A percentile compares a stretch with the other conserved stretches of the same genome.
phyloP scores from a whole-genome alignment of 352 stramenopile species.

The Phytophthora pini region DNA sequence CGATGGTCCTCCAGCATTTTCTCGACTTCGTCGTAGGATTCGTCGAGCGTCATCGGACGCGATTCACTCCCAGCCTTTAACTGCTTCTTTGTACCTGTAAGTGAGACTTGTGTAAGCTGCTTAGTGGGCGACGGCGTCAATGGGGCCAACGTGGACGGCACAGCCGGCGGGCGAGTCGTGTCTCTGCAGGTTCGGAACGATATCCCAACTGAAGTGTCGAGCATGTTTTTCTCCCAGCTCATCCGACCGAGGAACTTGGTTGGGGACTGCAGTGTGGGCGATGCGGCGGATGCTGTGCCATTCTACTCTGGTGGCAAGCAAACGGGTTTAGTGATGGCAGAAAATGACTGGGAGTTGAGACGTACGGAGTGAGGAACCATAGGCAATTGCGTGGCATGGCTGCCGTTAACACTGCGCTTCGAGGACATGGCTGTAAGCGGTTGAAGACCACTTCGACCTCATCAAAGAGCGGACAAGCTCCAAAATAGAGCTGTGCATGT shows the following conservation, averaged over 20 bases:
- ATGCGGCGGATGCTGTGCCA: conserved; percentile 3
- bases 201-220: conserved; percentile 34
- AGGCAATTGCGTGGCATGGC: conserved; percentile 12
- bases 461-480: background rate
- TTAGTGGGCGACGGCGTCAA: conserved; percentile 10
- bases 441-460: background rate
- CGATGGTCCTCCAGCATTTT: conserved; percentile 55
- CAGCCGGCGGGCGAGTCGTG: background rate
- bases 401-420: conserved; percentile 1
- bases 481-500: conserved; percentile 13
- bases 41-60: conserved; percentile 43
- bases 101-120: background rate
- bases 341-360: background rate
- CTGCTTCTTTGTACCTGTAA: conserved; percentile 13
- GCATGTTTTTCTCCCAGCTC: conserved; percentile 61
- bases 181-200: conserved; percentile 9
- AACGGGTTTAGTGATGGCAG: background rate
- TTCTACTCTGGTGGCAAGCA: conserved; percentile 12
- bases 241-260: conserved; percentile 52
- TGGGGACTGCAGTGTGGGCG: conserved; percentile 11
- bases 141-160: conserved; percentile 5
- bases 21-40: conserved; percentile 59
- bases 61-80: background rate
- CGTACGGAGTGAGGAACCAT: conserved; percentile 22
- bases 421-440: conserved; percentile 10